Conservation (phyloP, 192 early-diverging fungal species). For the Lobosporangium transversale region DNA sequence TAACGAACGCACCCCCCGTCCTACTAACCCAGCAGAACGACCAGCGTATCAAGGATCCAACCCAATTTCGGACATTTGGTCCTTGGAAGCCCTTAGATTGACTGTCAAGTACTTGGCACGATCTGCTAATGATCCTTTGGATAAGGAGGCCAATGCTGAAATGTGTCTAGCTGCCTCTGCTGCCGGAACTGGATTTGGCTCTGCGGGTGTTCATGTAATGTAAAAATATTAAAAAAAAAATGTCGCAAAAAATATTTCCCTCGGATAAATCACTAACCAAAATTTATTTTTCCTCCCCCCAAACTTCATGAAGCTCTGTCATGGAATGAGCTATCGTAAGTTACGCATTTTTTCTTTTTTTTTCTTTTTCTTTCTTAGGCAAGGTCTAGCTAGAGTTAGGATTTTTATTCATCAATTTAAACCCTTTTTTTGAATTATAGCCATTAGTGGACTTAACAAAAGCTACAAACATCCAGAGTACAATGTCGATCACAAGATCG, state of each 20-base stretch:
- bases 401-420: no score
- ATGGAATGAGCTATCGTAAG: conserved; percentile 53
- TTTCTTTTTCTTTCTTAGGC: no score
- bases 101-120: conserved; percentile 81
- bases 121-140: conserved; percentile 73
- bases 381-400: no score
- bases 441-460: conserved; percentile 87
- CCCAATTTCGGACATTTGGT: conserved; percentile 94
- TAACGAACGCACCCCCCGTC: conserved; percentile 77
- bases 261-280: not conserved
- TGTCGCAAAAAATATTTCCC: no score
- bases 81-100: conserved; percentile 80
- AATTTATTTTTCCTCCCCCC: not conserved
- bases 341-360: no score
- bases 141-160: conserved; percentile 71
- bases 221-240: conserved; percentile 8
- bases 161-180: conserved; percentile 93
- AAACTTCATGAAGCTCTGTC: conserved; percentile 29
- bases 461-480: conserved; percentile 86
- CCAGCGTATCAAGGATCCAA: conserved; percentile 95
- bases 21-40: conserved; percentile 80
- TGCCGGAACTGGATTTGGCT: conserved; percentile 90
- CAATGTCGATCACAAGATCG: conserved; percentile 76
- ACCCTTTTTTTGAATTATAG: no score
- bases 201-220: conserved; percentile 91